phyloP scores from a whole-genome alignment of 1,284 basidiomycete genomes.

The Lignosus rhinocerotis region DNA sequence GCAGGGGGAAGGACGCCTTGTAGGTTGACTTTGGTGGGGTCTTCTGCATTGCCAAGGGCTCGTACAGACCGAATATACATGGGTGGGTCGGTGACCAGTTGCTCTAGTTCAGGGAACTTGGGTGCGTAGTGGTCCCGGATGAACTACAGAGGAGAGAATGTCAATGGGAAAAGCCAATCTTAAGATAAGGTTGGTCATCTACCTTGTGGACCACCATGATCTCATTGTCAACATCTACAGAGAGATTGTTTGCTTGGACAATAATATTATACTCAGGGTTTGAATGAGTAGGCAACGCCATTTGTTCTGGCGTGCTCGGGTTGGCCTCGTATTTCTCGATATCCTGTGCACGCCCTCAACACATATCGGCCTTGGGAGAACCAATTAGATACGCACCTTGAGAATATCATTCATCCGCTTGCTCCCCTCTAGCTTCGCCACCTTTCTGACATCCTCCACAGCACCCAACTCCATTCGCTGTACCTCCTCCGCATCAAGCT shows the following conservation, averaged over 20 bases:
- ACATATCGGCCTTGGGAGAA: background rate
- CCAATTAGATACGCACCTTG: constrained; percentile 48
- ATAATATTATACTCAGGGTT: constrained; percentile 97
- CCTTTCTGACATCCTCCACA: constrained; percentile 82
- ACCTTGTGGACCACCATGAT: constrained; percentile 96
- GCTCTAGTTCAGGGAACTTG: constrained; percentile 96
- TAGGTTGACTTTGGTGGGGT: constrained; percentile 82
- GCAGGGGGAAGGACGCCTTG: constrained; percentile 85
- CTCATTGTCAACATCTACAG: constrained; percentile 98
- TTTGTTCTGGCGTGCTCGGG: constrained; percentile 77
- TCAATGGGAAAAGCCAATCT: background rate
- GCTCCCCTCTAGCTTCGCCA: constrained; percentile 88
- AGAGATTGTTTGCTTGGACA: constrained; percentile 96
- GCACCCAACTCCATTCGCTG: constrained; percentile 86
- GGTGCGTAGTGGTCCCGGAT: constrained; percentile 97
- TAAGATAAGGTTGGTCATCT: background rate
- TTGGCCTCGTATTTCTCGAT: constrained; percentile 84
- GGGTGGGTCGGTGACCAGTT: constrained; percentile 87
- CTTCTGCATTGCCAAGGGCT: constrained; percentile 85
- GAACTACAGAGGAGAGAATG: constrained; percentile 55
- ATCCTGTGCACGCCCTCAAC: constrained; percentile 53
- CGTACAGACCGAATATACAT: constrained; percentile 94
- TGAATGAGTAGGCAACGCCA: constrained; percentile 80
- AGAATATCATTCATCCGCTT: constrained; percentile 86
- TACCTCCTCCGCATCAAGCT: constrained; percentile 91